Evolutionary conservation across 2,329 filamentous ascomycete genomes (phyloP).

Genomic region (Torrubiellomyces zombiae): DNA sequence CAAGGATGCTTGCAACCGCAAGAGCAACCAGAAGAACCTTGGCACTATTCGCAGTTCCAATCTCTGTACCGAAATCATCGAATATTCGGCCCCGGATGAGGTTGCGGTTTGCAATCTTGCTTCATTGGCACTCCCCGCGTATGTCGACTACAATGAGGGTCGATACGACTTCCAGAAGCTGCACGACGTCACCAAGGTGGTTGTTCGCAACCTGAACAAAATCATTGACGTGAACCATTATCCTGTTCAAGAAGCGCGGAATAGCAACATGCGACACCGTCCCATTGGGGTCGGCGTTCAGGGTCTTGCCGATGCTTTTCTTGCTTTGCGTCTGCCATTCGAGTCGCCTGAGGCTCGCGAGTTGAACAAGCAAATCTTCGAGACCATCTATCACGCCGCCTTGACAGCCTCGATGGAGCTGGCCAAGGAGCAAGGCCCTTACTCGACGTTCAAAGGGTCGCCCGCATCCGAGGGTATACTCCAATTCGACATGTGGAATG

Average conservation of each 20-base stretch:
- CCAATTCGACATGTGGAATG: slow-evolving; percentile 97
- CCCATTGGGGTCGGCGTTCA: slow-evolving; percentile 95
- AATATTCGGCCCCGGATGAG: slow-evolving; percentile 94
- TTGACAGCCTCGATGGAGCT: slow-evolving; percentile 78
- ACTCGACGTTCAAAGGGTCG: slow-evolving; percentile 82
- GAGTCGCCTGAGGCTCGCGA: slow-evolving; percentile 87
- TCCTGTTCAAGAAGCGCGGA: slow-evolving; percentile 81
- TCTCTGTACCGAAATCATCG: slow-evolving; percentile 95
- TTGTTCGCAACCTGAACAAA: slow-evolving; percentile 91
- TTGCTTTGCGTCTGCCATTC: slow-evolving; percentile 90
- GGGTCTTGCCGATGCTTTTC: slow-evolving; percentile 93
- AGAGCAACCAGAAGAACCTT: slow-evolving; percentile 99
- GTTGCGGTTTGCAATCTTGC: slow-evolving; percentile 97
- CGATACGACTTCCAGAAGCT: slow-evolving; percentile 93
- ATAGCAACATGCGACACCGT: slow-evolving; percentile 94
- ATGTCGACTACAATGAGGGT: slow-evolving; percentile 70
- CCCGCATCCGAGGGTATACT: slow-evolving; percentile 90
- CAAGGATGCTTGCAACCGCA: slow-evolving; percentile 95
- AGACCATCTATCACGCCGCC: slow-evolving; percentile 96
- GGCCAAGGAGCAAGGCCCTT: slow-evolving; percentile 68
- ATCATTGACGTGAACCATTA: slow-evolving; percentile 99
- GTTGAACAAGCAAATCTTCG: slow-evolving; percentile 96
- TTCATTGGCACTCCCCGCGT: slow-evolving; percentile 81
- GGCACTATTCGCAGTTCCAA: slow-evolving; percentile 98
- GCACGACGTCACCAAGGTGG: slow-evolving; percentile 82